Evolutionary conservation across 192 early-diverging fungal genomes (phyloP), one percentile per base, ranked within the genome.

Genomic region (Backusella mclennaniae): DNA sequence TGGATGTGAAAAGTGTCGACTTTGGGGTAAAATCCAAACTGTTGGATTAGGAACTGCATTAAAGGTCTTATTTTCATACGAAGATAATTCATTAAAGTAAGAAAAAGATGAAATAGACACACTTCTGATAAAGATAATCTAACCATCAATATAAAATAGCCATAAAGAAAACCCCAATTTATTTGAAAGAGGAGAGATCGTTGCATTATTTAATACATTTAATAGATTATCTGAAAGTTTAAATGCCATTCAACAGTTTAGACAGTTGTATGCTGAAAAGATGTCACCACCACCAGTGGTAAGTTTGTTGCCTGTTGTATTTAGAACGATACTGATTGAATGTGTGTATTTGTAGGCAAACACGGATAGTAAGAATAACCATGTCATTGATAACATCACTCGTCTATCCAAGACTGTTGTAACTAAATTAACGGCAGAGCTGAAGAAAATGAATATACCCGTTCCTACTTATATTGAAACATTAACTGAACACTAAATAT

Each of bases 21-120:
- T 99, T 38, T 99, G 98, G 98, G 98, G 98, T 31, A 99, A 99
- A 80, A 77, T 98, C 8, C 98, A 99, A 87, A 92, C 90, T 1
- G 91, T 93, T 75, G 98, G 98, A 7, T 83, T 99, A n/a, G 98
- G 93, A 69, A 96, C 97, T 0, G 98, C 97, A 3, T 87, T 99
- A 46, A 99, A 99, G 84, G 85, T 97, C 19, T 85, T 99, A 63
- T 99, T 99, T 82, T 95, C 95, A 6, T 95, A 93, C 80, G 53
- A 59, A 59, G 93, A 90, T 59, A 87, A 88, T 14, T 80, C 77
- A 42, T 74, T 89, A 56, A 81, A 89, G 87, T 89, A 85, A 82
- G 85, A 73, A 9, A 5, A 59, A 44, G 17, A 5, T 17, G 21
- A 23, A 14, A 1, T 21, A 21, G 19, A 53, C 7, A n/a, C 33